Percentiles rank a stretch among this genome's conserved stretches.
Evolutionary conservation across 2,329 filamentous ascomycete genomes (phyloP).

Genomic region (Septoria petroselini): DNA sequence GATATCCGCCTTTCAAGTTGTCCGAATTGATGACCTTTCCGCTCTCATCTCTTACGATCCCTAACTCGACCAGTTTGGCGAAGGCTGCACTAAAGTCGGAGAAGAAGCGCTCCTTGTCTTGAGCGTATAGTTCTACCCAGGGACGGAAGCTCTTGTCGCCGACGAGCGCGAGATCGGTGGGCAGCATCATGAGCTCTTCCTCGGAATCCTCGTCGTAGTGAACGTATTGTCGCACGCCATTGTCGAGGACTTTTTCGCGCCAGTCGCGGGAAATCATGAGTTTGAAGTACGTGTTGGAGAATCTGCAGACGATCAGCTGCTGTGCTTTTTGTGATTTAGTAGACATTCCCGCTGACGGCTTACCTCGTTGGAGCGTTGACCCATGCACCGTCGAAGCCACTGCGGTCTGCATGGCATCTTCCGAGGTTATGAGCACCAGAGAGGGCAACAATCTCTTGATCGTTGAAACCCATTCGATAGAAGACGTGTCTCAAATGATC

Average conservation of each 20-base stretch:
- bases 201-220: slow-evolving; percentile 57
- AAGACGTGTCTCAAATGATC: slow-evolving; percentile 58
- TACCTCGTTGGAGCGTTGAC: slow-evolving; percentile 47
- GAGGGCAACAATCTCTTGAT: slow-evolving; percentile 59
- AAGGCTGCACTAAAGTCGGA: slow-evolving; percentile 59
- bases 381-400: slow-evolving; percentile 59
- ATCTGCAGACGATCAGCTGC: slow-evolving; percentile 26
- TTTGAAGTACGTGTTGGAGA: slow-evolving; percentile 58
- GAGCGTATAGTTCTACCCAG: slow-evolving; percentile 59
- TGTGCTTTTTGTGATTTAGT: too few species aligned
- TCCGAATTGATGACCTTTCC: slow-evolving; percentile 57
- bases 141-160: slow-evolving; percentile 53
- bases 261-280: slow-evolving; percentile 53
- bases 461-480: slow-evolving; percentile 59
- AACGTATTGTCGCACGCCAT: slow-evolving; percentile 57
- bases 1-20: slow-evolving; percentile 56
- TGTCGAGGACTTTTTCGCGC: slow-evolving; percentile 53
- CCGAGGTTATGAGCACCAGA: slow-evolving; percentile 57
- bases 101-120: slow-evolving; percentile 62
- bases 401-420: slow-evolving; percentile 55
- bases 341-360: too few species aligned
- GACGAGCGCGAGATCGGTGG: slow-evolving; percentile 60
- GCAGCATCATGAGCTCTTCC: slow-evolving; percentile 64
- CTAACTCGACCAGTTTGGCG: slow-evolving; percentile 59
- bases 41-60: slow-evolving; percentile 54